Conservation (phyloP, 495 filamentous ascomycete species). For the Articulospora tetracladia region DNA sequence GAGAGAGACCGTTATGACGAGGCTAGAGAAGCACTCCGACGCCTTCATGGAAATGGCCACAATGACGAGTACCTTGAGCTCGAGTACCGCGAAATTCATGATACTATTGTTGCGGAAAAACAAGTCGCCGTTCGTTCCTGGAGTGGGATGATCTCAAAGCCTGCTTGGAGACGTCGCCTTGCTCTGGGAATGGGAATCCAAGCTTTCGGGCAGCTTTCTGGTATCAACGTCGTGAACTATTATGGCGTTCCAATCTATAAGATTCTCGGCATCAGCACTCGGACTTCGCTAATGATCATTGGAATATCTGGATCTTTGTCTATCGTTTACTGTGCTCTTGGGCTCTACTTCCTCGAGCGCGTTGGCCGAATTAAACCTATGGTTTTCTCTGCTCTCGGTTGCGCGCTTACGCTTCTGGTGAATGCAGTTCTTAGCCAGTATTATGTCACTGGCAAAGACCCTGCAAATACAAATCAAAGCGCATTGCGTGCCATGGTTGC, state of each 20-base stretch:
- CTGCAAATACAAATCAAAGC: conserved; percentile 31
- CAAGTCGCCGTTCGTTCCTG: conserved; percentile 34
- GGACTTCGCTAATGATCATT: conserved; percentile 46
- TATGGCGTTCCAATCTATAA: conserved; percentile 48
- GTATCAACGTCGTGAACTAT: conserved; percentile 50
- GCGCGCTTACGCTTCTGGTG: conserved; percentile 38
- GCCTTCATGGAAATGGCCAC: conserved; percentile 40
- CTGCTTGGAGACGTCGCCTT: conserved; percentile 42
- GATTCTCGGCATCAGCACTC: conserved; percentile 40
- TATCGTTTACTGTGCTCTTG: conserved; percentile 44
- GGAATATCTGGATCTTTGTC: conserved; percentile 49
- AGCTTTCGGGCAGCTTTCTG: conserved; percentile 49
- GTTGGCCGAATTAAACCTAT: conserved; percentile 50
- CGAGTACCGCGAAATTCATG: conserved; percentile 44
- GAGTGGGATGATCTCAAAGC: conserved; percentile 39
- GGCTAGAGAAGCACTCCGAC: conserved; percentile 36
- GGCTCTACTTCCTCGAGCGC: conserved; percentile 49
- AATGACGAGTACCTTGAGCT: conserved; percentile 40
- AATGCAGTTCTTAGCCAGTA: conserved; percentile 42
- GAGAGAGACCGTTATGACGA: conserved; percentile 44
- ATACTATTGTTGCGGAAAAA: conserved; percentile 38
- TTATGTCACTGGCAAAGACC: conserved; percentile 31
- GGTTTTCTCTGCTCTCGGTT: conserved; percentile 43
- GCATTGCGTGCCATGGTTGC: conserved; percentile 51
- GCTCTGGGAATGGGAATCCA: conserved; percentile 50